Conservation (phyloP, 306 rosid species). For the Lotus japonicus region DNA sequence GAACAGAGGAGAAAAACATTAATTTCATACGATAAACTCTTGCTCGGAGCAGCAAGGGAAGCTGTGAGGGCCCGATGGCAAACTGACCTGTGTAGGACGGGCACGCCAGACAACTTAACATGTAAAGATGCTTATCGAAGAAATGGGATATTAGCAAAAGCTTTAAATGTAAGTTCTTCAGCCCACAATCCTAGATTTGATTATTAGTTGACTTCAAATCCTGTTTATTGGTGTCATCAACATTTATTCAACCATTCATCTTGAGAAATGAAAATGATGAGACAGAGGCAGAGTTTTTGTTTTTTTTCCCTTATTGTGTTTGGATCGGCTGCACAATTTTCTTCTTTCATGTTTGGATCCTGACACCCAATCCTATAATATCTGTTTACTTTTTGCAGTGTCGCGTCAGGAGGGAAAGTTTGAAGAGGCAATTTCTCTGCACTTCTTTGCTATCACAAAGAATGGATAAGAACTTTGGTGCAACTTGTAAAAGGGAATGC, state of each 20-base stretch:
- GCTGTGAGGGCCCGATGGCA: conserved; percentile 81
- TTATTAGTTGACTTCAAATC: neutral
- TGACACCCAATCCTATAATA: neutral
- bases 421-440: conserved; percentile 57
- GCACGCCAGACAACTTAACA: conserved; percentile 31
- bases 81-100: conserved; percentile 32
- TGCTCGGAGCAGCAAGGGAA: conserved; percentile 76
- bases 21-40: conserved; percentile 67
- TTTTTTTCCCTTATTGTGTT: neutral
- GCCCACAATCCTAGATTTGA: conserved; percentile 5
- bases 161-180: conserved; percentile 44
- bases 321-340: neutral
- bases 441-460: conserved; percentile 31
- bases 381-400: conserved; percentile 38
- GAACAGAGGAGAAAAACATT: conserved; percentile 55
- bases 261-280: neutral
- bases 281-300: neutral
- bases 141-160: conserved; percentile 48
- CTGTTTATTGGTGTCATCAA: neutral
- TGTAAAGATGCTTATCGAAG: conserved; percentile 46
- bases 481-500: conserved; percentile 62
- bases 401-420: conserved; percentile 49
- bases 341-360: conserved; percentile 14
- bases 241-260: conserved; percentile 1
- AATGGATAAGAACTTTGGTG: conserved; percentile 46